Evolutionary conservation across 805 yeast genomes (phyloP).

Genomic region (Yarrowia sp.): DNA sequence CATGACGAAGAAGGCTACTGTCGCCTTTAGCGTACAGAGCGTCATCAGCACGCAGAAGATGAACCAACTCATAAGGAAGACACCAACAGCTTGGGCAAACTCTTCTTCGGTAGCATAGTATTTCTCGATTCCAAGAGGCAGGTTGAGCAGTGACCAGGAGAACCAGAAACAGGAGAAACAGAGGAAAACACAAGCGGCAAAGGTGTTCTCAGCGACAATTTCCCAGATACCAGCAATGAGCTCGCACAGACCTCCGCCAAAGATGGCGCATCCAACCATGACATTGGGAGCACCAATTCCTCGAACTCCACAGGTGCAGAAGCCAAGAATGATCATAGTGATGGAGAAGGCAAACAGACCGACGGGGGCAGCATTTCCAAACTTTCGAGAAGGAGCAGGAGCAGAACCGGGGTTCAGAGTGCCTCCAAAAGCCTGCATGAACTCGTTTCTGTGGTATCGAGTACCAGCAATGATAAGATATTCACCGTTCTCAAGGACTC

Average conservation of each 20-base stretch:
- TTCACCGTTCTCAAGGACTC: constrained; percentile 50
- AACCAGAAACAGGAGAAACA: constrained; percentile 62
- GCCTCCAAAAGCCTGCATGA: constrained; percentile 53
- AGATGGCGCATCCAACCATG: constrained; percentile 58
- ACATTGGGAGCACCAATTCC: constrained; percentile 54
- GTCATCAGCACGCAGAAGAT: constrained; percentile 55
- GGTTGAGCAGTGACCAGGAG: constrained; percentile 55
- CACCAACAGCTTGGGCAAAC: constrained; percentile 50
- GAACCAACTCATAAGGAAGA: constrained; percentile 60
- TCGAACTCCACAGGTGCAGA: constrained; percentile 54
- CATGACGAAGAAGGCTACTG: constrained; percentile 59
- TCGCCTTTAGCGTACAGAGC: constrained; percentile 58
- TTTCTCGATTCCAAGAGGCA: constrained; percentile 50
- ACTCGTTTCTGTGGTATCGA: constrained; percentile 56
- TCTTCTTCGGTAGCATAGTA: constrained; percentile 41
- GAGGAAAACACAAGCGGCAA: constrained; percentile 53
- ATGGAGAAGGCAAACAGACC: constrained; percentile 59
- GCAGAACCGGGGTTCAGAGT: constrained; percentile 24
- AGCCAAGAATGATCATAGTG: constrained; percentile 57
- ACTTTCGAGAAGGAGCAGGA: constrained; percentile 45
- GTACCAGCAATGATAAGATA: constrained; percentile 65
- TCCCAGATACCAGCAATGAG: constrained; percentile 65
- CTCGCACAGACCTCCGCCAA: constrained; percentile 61
- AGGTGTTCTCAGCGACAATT: constrained; percentile 58
- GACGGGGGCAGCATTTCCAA: constrained; percentile 62